Evolutionary conservation across 495 filamentous ascomycete genomes (phyloP).

Genomic region (Aspergillus mulundensis): DNA sequence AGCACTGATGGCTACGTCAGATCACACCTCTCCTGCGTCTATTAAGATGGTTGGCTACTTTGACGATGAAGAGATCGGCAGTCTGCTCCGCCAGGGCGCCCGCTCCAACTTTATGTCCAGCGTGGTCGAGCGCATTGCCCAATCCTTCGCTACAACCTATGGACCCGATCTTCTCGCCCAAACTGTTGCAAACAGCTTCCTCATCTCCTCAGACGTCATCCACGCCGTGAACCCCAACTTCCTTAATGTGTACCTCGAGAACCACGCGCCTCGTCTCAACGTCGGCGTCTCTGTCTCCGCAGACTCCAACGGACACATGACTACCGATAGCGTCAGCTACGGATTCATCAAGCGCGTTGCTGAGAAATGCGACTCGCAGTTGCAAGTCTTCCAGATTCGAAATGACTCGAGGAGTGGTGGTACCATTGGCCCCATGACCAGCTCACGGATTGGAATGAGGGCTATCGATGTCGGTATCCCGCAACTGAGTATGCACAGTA

Average conservation of each 20-base stretch:
- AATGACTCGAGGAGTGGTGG: conserved; percentile 87
- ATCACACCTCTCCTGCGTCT: conserved; percentile 46
- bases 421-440: conserved; percentile 93
- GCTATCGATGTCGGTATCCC: conserved; percentile 88
- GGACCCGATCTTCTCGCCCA: conserved; percentile 69
- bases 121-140: conserved; percentile 73
- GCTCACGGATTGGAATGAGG: conserved; percentile 71
- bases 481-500: conserved; percentile 92
- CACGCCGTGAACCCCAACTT: conserved; percentile 97
- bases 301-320: conserved; percentile 93
- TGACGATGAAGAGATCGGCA: conserved; percentile 95
- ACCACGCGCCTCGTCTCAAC: conserved; percentile 86
- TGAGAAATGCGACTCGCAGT: conserved; percentile 58
- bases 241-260: conserved; percentile 69
- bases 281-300: conserved; percentile 76
- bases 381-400: conserved; percentile 92
- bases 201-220: conserved; percentile 88
- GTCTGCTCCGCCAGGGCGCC: conserved; percentile 83
- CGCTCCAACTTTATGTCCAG: conserved; percentile 79
- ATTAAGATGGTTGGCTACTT: conserved; percentile 89
- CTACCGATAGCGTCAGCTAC: conserved; percentile 76
- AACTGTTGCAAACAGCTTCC: conserved; percentile 88
- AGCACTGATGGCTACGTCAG: conserved; percentile 67
- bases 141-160: conserved; percentile 56
- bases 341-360: conserved; percentile 72